Conservation (phyloP, 2,329 filamentous ascomycete species). For the Cryphonectria radicalis region DNA sequence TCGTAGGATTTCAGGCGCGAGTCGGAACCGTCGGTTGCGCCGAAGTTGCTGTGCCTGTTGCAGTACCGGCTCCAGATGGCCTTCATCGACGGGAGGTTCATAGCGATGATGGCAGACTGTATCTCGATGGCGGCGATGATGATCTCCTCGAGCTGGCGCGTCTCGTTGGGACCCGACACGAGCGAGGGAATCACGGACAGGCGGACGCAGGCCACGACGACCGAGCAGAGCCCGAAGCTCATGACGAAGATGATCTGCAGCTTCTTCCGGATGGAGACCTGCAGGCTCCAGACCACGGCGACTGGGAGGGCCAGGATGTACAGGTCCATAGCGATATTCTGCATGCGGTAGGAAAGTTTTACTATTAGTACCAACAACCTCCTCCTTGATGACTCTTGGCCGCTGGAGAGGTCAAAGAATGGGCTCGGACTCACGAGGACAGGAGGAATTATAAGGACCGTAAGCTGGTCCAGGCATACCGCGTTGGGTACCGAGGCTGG, state of each 20-base stretch:
- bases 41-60: background rate
- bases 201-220: slow-evolving; percentile 18
- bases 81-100: slow-evolving; percentile 23
- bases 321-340: slow-evolving; percentile 25
- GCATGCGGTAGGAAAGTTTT: background rate
- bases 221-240: slow-evolving; percentile 22
- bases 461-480: slow-evolving; percentile 10
- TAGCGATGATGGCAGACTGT: slow-evolving; percentile 20
- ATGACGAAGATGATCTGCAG: slow-evolving; percentile 21
- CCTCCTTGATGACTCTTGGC: background rate
- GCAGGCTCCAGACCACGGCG: slow-evolving; percentile 20
- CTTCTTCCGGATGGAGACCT: slow-evolving; percentile 23
- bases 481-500: slow-evolving; percentile 2
- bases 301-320: slow-evolving; percentile 26
- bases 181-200: slow-evolving; percentile 19
- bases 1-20: background rate
- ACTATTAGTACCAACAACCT: background rate
- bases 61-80: background rate
- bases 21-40: background rate
- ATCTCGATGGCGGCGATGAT: slow-evolving; percentile 26
- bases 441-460: slow-evolving; percentile 11
- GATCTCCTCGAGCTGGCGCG: slow-evolving; percentile 22
- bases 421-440: background rate
- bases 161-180: slow-evolving; percentile 5
- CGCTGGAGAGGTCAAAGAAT: background rate